Conservation (phyloP, 202 grass and related monocot genomes). For the Panicum virgatum region DNA sequence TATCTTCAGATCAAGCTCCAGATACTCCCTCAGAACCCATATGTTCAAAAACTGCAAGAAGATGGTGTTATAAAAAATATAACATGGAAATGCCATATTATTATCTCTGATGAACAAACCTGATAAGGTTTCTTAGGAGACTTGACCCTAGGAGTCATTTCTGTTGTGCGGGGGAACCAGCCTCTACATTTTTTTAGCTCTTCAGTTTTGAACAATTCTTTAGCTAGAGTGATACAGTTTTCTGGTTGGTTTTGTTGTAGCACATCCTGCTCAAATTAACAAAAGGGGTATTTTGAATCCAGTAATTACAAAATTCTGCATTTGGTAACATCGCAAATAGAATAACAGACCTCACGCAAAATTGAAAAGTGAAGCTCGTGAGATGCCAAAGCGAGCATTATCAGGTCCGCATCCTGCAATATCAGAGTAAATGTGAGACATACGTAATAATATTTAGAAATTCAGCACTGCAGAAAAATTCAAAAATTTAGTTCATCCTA, state of each 20-base stretch:
- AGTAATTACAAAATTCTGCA: not conserved
- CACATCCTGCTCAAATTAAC: constrained; percentile 35
- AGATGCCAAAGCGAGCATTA: constrained; percentile 68
- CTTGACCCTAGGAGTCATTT: not conserved
- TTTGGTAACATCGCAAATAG: not conserved
- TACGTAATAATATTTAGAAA: not conserved
- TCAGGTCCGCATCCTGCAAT: constrained; percentile 65
- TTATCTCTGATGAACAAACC: constrained; percentile 31
- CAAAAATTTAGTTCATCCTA: not conserved
- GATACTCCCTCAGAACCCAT: constrained; percentile 69
- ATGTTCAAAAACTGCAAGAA: constrained; percentile 64
- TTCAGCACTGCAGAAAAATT: not conserved
- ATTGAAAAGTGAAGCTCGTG: constrained; percentile 77
- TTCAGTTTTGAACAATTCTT: constrained; percentile 24
- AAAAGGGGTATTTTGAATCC: not conserved
- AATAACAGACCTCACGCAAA: constrained; percentile 52
- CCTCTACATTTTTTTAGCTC: constrained; percentile 41
- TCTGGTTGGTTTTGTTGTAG: not conserved
- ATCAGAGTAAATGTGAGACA: not conserved
- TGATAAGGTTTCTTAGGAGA: constrained; percentile 38
- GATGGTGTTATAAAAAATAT: not conserved
- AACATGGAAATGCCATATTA: not conserved
- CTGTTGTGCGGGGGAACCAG: constrained; percentile 30
- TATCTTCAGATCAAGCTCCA: constrained; percentile 62
- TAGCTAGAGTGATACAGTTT: not conserved